Evolutionary conservation across 306 rosid species (phyloP).

Genomic region (Hippophae tibetana): DNA sequence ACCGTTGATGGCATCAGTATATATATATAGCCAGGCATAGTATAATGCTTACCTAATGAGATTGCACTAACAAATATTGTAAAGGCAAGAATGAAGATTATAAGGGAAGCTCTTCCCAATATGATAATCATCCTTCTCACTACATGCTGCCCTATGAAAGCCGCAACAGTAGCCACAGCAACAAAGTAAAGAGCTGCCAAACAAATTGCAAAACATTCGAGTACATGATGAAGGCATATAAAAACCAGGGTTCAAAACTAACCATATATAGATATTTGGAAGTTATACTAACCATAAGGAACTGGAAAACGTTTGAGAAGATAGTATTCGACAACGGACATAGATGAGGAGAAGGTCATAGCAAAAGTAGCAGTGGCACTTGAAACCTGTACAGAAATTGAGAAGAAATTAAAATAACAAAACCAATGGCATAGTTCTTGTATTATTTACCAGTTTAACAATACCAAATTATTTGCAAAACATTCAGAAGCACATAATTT

Average conservation of each 20-base stretch:
- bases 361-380: conserved; percentile 77
- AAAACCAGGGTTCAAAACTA: not conserved
- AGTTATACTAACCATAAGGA: conserved; percentile 44
- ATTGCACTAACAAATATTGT: conserved; percentile 74
- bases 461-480: too few species aligned
- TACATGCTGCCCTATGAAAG: conserved; percentile 66
- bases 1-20: not conserved
- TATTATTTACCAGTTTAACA: not conserved
- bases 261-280: not conserved
- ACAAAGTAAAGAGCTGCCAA: conserved; percentile 59
- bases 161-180: conserved; percentile 58
- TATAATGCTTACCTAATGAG: conserved; percentile 47
- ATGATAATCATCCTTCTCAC: conserved; percentile 57
- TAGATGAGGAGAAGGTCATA: conserved; percentile 66
- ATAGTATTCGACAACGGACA: conserved; percentile 72
- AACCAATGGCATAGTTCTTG: not conserved
- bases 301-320: conserved; percentile 65
- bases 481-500: too few species aligned
- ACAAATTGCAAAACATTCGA: not conserved
- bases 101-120: conserved; percentile 64
- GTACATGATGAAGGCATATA: not conserved
- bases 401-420: not conserved
- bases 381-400: conserved; percentile 42
- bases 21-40: not conserved
- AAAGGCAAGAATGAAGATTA: conserved; percentile 64